Evolutionary conservation across 2,329 filamentous ascomycete species (phyloP), one percentile per base, ranked within the genome.

Genomic region (Podosphaera fusca): DNA sequence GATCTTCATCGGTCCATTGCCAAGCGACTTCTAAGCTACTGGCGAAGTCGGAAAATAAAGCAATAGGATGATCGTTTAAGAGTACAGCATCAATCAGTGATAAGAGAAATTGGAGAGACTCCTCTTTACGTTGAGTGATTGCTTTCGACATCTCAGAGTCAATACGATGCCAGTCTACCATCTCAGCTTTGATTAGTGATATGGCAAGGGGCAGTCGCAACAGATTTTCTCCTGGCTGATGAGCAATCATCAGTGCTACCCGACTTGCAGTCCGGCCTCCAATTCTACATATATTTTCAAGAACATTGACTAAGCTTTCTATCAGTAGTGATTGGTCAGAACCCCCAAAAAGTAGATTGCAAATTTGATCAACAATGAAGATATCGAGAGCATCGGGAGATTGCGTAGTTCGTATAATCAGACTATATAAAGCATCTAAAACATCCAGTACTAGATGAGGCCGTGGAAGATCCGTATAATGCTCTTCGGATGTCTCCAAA

Each of bases 21-120:
- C 85, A 89, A 46, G 92, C 81, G 52, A 81, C 84, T 61, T 90
- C 83, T 57, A 95, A 75, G 58, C 87, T 94, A 60, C 80, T 78
- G 5, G 87, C 82, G 65, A 95, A 94, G 69, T 96, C 88, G 1
- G 88, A 82, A 63, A 87, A 85, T 53, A 95, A 73, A 0, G 84
- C 85, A 45, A 84, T 78, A 0, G 87, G 86, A 50, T 82, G 80
- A 53, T 88, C 85, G 62, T 80, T 85, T 55, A 94, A 77, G 7
- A 95, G 72, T 0, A 89, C 79, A 49, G 87, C 78, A 61, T 92
- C 84, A 61, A 95, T 74, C 49, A 95, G 74, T 49, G 82, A 81
- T 55, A 83, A 80, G n/a, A 96, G 75, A 66, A 94, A 85, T 58
- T 87, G 80, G 2, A 95, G 71, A 1, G 85, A 86, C 30, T 77